Conservation (phyloP, 495 filamentous ascomycete genomes). For the Penicillium crystallinum region DNA sequence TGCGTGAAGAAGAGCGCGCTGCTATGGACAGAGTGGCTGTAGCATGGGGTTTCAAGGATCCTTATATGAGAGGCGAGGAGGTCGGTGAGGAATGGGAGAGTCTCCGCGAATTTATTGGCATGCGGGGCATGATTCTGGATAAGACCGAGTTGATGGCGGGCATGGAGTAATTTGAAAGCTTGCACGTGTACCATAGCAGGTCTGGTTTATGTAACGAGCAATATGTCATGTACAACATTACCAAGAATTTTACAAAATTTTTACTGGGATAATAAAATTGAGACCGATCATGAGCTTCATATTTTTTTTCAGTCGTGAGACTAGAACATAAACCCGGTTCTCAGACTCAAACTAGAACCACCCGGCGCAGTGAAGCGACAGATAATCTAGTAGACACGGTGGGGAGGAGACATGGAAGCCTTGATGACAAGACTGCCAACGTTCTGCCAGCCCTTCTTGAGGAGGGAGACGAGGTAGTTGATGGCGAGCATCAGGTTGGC, state of each 20-base stretch:
- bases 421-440: constrained; percentile 98
- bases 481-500: constrained; percentile 97
- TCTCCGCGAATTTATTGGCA: constrained; percentile 71
- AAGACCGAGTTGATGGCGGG: constrained; percentile 82
- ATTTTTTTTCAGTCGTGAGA: constrained; percentile 31
- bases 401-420: constrained; percentile 97
- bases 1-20: constrained; percentile 88
- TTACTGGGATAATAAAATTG: neutral
- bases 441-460: constrained; percentile 99
- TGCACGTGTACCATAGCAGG: neutral
- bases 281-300: constrained; percentile 33
- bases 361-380: constrained; percentile 30
- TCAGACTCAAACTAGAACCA: constrained; percentile 19
- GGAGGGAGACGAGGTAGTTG: constrained; percentile 97
- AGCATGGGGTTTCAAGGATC: constrained; percentile 84
- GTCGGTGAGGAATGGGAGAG: constrained; percentile 84
- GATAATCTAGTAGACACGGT: constrained; percentile 81
- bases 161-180: constrained; percentile 56
- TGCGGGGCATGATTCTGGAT: constrained; percentile 86
- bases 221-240: constrained; percentile 2
- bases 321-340: constrained; percentile 32
- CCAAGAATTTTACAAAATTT: neutral
- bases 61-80: constrained; percentile 77
- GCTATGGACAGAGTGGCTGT: constrained; percentile 79
- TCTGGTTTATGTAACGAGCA: neutral